Conservation (phyloP, 768 basidiomycete genomes). For the Mycena galericulata region DNA sequence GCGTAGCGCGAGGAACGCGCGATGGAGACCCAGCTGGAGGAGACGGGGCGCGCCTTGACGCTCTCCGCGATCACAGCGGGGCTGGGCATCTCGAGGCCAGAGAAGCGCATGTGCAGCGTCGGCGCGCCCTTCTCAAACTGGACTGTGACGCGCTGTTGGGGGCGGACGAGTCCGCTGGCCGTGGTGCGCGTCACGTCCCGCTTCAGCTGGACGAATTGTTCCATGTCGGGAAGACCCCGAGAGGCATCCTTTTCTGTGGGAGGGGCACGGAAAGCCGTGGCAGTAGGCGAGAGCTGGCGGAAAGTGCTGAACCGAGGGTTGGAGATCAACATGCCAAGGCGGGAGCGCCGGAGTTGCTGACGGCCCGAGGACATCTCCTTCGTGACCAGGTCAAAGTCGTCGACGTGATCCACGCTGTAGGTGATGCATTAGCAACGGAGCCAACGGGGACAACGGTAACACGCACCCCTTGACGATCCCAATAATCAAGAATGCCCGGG, state of each 20-base stretch:
- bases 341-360: slow-evolving; percentile 48
- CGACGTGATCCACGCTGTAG: slow-evolving; percentile 62
- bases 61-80: slow-evolving; percentile 44
- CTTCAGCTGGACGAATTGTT: slow-evolving; percentile 16
- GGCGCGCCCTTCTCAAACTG: slow-evolving; percentile 60
- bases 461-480: slow-evolving; percentile 79
- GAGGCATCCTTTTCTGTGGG: background rate
- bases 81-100: slow-evolving; percentile 57
- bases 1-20: slow-evolving; percentile 31
- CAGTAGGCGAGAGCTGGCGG: slow-evolving; percentile 62
- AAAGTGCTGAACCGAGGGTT: slow-evolving; percentile 68
- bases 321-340: slow-evolving; percentile 61
- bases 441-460: background rate
- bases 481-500: slow-evolving; percentile 66
- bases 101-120: slow-evolving; percentile 67
- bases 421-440: background rate
- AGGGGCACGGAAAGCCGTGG: slow-evolving; percentile 41
- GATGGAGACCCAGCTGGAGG: slow-evolving; percentile 33
- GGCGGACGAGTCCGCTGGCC: background rate
- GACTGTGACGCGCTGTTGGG: slow-evolving; percentile 62
- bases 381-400: slow-evolving; percentile 63
- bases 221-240: slow-evolving; percentile 18
- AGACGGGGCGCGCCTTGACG: slow-evolving; percentile 40
- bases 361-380: slow-evolving; percentile 49
- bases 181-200: slow-evolving; percentile 4